Evolutionary conservation across 371 early-diverging fungal species (phyloP).

Genomic region (Mortierella sp.): DNA sequence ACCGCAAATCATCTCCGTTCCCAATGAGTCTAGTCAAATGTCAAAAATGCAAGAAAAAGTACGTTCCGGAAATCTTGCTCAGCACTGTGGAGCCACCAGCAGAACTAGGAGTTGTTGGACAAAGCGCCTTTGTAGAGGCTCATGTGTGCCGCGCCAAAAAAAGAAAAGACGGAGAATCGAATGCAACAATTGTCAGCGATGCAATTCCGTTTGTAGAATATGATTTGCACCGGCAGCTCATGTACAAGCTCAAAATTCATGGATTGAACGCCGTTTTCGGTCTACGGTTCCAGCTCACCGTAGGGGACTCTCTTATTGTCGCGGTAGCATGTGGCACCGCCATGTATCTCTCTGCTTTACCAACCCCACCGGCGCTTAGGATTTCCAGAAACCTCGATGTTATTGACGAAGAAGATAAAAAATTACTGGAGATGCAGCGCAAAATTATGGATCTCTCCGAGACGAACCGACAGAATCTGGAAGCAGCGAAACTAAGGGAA

Average conservation of each 20-base stretch:
- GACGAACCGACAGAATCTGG: conserved; percentile 67
- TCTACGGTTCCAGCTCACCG: conserved; percentile 72
- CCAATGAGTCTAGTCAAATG: conserved; percentile 76
- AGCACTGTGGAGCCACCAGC: conserved; percentile 78
- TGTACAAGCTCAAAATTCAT: conserved; percentile 77
- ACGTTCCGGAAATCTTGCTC: conserved; percentile 79
- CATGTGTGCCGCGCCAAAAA: conserved; percentile 75
- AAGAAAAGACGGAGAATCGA: conserved; percentile 65
- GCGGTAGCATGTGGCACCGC: conserved; percentile 83
- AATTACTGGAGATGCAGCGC: conserved; percentile 71
- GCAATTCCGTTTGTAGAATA: conserved; percentile 84
- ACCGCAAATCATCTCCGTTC: conserved; percentile 70
- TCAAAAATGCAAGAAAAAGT: conserved; percentile 70
- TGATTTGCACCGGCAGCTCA: conserved; percentile 81
- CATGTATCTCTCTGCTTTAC: conserved; percentile 72
- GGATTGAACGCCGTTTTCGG: conserved; percentile 84
- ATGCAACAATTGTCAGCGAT: conserved; percentile 74
- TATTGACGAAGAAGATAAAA: conserved; percentile 74
- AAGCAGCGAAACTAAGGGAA: conserved; percentile 61
- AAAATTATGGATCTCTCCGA: conserved; percentile 71
- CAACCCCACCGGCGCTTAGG: conserved; percentile 74
- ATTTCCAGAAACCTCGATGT: conserved; percentile 77
- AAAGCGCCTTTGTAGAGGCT: conserved; percentile 64
- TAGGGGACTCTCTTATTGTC: conserved; percentile 76
- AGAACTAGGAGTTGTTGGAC: conserved; percentile 69